Conservation (phyloP, 768 basidiomycete genomes). For the Clavulina sp. region DNA sequence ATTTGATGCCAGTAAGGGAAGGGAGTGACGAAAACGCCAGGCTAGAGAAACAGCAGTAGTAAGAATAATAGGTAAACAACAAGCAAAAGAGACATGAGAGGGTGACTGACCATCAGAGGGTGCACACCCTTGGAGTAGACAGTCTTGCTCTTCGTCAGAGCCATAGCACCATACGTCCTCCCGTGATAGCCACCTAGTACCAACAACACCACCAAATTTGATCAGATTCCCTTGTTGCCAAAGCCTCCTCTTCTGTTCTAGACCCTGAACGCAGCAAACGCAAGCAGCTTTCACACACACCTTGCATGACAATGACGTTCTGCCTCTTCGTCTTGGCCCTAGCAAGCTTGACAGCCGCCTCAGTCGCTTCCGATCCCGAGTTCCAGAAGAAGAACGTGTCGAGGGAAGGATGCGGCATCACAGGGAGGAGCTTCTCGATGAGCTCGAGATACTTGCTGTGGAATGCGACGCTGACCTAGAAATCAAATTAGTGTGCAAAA, state of each 20-base stretch:
- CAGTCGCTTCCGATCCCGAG: slow-evolving; percentile 87
- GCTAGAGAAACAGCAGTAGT: slow-evolving; percentile 27
- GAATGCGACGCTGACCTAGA: slow-evolving; percentile 75
- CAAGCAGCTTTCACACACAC: slow-evolving; percentile 18
- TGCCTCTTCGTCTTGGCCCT: slow-evolving; percentile 59
- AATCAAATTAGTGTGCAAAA: not conserved
- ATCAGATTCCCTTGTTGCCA: not conserved
- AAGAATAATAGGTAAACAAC: not conserved
- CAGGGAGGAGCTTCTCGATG: slow-evolving; percentile 65
- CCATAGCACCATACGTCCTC: slow-evolving; percentile 84
- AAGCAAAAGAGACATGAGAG: not conserved
- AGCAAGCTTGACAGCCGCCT: slow-evolving; percentile 79
- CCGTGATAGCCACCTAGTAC: slow-evolving; percentile 65
- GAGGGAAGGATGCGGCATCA: slow-evolving; percentile 81
- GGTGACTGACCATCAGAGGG: slow-evolving; percentile 67
- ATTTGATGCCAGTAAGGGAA: slow-evolving; percentile 92
- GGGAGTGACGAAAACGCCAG: slow-evolving; percentile 62
- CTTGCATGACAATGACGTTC: slow-evolving; percentile 87
- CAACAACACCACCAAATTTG: not conserved
- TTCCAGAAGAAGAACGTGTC: slow-evolving; percentile 98
- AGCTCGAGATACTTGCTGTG: slow-evolving; percentile 74
- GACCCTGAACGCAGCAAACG: not conserved
- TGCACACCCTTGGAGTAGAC: slow-evolving; percentile 63
- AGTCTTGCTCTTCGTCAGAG: slow-evolving; percentile 86
- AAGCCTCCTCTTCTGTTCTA: not conserved